These are phyloP conservation scores for Fusarium clavum DNA, from an alignment of 2,329 filamentous ascomycete species.

Conservation along the genomic window DNA sequence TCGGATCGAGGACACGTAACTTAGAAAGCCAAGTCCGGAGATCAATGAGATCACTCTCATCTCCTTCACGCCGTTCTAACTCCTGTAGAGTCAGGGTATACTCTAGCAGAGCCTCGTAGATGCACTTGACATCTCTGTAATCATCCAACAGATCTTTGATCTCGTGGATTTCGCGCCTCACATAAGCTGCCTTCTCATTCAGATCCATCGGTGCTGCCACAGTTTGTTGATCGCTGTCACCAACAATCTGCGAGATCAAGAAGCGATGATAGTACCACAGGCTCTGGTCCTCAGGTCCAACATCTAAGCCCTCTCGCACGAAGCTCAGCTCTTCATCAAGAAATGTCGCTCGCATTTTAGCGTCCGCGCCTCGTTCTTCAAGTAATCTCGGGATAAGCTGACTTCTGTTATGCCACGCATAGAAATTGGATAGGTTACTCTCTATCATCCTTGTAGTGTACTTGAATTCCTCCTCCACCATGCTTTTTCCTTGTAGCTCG, in stretches of 20 bases:
- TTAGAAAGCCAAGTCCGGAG: background rate
- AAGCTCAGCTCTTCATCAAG: background rate
- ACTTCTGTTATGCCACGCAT: background rate
- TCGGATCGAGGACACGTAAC: background rate
- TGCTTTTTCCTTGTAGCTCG: background rate
- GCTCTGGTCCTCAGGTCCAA: background rate
- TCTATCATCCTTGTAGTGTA: background rate
- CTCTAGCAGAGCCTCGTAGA: background rate
- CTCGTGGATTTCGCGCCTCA: background rate
- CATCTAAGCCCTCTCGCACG: background rate
- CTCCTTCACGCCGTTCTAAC: rapidly evolving
- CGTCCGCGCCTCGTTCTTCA: background rate
- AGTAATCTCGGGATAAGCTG: background rate
- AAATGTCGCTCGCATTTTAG: rapidly evolving
- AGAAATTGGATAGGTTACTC: background rate
- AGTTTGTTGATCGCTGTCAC: background rate
- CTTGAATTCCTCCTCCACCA: background rate
- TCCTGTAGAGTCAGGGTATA: background rate
- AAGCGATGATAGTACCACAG: background rate
- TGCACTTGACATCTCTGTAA: background rate
- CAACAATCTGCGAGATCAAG: background rate
- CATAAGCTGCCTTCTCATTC: background rate
- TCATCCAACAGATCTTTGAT: background rate
- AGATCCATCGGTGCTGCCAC: rapidly evolving
- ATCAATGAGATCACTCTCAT: background rate